These are phyloP conservation scores for Ophiobolus disseminans DNA, from an alignment of 2,329 filamentous ascomycete genomes.

Conservation along the genomic window DNA sequence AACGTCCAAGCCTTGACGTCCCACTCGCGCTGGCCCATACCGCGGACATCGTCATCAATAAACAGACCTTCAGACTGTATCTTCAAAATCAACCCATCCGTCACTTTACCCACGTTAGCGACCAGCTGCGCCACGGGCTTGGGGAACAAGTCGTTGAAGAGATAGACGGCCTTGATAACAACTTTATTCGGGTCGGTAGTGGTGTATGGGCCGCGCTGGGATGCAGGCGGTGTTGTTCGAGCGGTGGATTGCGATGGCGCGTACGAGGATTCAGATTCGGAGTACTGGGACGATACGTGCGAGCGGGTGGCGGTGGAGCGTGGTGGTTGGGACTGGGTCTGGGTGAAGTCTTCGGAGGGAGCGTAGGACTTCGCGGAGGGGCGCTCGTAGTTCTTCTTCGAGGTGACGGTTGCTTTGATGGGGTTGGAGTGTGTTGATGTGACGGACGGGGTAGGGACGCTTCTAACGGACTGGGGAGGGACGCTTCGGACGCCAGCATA, in stretches of 20 bases:
- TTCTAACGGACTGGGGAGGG: conserved; percentile 54
- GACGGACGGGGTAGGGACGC: conserved; percentile 55
- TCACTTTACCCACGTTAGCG: conserved; percentile 82
- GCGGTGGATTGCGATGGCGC: conserved; percentile 83
- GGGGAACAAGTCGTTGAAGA: conserved; percentile 87
- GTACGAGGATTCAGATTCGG: conserved; percentile 87
- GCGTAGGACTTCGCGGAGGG: conserved; percentile 63
- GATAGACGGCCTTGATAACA: conserved; percentile 89
- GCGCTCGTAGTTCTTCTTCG: conserved; percentile 53
- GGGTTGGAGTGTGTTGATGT: conserved; percentile 49
- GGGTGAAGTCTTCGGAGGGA: conserved; percentile 64
- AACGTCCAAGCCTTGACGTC: conserved; percentile 98
- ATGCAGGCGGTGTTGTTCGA: conserved; percentile 82
- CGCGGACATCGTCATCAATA: conserved; percentile 93
- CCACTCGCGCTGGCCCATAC: conserved; percentile 95
- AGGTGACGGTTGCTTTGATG: conserved; percentile 47
- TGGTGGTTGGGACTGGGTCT: conserved; percentile 51
- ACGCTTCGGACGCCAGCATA: conserved; percentile 66
- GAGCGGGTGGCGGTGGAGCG: conserved; percentile 34
- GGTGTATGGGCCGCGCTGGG: conserved; percentile 77
- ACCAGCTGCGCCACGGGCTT: conserved; percentile 92
- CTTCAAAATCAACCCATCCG: conserved; percentile 88
- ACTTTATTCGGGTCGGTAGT: conserved; percentile 96
- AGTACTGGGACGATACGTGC: conserved; percentile 63
- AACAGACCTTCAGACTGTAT: conserved; percentile 95